Evolutionary conservation across 148 eudicot genomes (phyloP).

Genomic region (Pharnaceum exiguum): DNA sequence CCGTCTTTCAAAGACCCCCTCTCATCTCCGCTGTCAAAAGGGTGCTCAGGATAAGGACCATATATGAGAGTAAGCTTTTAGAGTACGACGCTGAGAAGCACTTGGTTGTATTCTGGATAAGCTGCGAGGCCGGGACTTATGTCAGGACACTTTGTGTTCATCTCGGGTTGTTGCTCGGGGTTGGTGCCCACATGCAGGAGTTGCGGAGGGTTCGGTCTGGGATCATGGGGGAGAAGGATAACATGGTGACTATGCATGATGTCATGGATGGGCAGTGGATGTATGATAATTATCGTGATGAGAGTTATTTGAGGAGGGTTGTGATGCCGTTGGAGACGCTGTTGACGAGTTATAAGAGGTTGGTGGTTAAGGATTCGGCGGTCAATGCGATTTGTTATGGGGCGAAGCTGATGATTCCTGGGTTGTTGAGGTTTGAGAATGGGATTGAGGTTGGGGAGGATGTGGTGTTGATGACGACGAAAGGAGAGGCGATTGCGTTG

Average conservation of each 20-base stretch:
- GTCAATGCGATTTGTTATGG: slow-evolving; percentile 97
- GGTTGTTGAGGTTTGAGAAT: slow-evolving; percentile 93
- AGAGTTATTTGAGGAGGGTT: slow-evolving; percentile 76
- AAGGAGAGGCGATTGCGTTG: slow-evolving; percentile 91
- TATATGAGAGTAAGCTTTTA: slow-evolving; percentile 77
- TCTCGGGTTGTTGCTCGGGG: slow-evolving; percentile 81
- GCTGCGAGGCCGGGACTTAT: slow-evolving; percentile 94
- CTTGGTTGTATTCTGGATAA: slow-evolving; percentile 93
- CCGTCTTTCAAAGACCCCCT: slow-evolving; percentile 89
- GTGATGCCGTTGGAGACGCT: slow-evolving; percentile 87
- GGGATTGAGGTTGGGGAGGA: slow-evolving; percentile 87
- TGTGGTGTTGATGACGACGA: slow-evolving; percentile 85
- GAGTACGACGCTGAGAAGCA: slow-evolving; percentile 70
- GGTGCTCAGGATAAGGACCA: slow-evolving; percentile 85
- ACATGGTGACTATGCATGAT: slow-evolving; percentile 96
- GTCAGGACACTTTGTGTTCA: slow-evolving; percentile 98
- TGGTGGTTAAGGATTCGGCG: slow-evolving; percentile 91
- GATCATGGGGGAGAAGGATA: slow-evolving; percentile 87
- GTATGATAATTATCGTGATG: slow-evolving; percentile 83
- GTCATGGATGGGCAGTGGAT: slow-evolving; percentile 95
- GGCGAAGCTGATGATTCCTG: slow-evolving; percentile 93
- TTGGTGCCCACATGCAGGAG: slow-evolving; percentile 97
- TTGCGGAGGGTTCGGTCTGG: slow-evolving; percentile 78
- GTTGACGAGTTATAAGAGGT: slow-evolving; percentile 82
- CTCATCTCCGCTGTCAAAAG: slow-evolving; percentile 85